Conservation (phyloP, 1,284 basidiomycete species). For the Pseudozyma thailandica region DNA sequence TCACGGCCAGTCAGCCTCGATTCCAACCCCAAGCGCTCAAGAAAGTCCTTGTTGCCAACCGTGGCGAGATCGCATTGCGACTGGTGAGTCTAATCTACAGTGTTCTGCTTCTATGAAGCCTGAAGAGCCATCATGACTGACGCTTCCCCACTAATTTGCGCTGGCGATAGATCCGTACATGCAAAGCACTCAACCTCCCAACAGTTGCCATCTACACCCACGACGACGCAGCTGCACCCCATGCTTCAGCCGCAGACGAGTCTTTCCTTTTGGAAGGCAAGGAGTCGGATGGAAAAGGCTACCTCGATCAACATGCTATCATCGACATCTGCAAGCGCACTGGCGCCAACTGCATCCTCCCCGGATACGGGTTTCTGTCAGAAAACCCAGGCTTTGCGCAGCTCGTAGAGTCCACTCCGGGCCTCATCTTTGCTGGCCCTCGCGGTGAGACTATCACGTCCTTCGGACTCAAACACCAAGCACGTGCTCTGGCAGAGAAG, state of each 20-base stretch:
- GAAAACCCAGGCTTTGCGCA: constrained; percentile 69
- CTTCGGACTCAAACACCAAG: constrained; percentile 77
- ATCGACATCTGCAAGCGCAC: constrained; percentile 22
- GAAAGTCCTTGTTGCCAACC: constrained; percentile 69
- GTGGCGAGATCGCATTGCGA: constrained; percentile 73
- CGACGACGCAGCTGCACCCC: constrained; percentile 73
- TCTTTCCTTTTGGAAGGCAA: constrained; percentile 44
- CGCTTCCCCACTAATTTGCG: not conserved
- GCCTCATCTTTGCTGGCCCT: constrained; percentile 76
- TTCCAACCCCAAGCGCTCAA: constrained; percentile 16
- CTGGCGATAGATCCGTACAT: constrained; percentile 73
- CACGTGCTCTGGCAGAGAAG: constrained; percentile 71
- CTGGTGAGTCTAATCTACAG: constrained; percentile 67
- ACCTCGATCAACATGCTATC: constrained; percentile 32
- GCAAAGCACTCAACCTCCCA: constrained; percentile 71
- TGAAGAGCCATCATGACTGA: not conserved
- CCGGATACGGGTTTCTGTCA: constrained; percentile 77
- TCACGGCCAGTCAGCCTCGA: constrained; percentile 20
- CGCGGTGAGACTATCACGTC: constrained; percentile 72
- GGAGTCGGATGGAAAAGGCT: constrained; percentile 70
- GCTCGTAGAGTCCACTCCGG: constrained; percentile 70
- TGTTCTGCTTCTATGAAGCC: too few relatives aligned
- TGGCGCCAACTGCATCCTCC: constrained; percentile 70
- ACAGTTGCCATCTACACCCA: constrained; percentile 74
- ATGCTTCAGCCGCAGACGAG: constrained; percentile 57